These are phyloP conservation scores for Aphanocladium album DNA, from an alignment of 2,329 filamentous ascomycete genomes.

Conservation along the genomic window DNA sequence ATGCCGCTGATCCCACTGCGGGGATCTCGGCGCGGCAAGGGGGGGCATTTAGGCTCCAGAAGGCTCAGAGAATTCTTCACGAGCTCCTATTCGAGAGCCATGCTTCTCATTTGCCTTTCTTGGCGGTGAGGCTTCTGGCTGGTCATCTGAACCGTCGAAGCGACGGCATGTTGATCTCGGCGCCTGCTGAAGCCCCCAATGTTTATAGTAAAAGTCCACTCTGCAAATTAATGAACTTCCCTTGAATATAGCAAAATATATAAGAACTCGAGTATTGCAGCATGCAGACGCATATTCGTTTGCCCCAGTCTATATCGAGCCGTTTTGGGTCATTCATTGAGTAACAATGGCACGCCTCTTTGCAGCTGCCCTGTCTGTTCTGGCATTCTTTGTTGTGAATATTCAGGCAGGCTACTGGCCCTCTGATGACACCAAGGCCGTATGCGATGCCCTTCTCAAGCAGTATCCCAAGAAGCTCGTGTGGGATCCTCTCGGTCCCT, in stretches of 20 bases:
- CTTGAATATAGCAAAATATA: not conserved
- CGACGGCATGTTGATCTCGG: too few species aligned
- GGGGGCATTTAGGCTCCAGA: not conserved
- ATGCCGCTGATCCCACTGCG: not conserved
- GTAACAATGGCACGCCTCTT: not conserved
- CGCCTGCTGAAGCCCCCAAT: too few species aligned
- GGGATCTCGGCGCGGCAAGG: not conserved
- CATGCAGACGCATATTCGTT: not conserved
- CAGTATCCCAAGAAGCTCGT: conserved; percentile 14
- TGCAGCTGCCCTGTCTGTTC: not conserved
- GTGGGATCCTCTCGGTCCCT: conserved; percentile 16
- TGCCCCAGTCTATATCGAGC: not conserved
- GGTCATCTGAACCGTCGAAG: too few species aligned
- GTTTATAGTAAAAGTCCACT: too few species aligned
- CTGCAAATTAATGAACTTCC: not conserved
- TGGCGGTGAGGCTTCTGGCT: too few species aligned
- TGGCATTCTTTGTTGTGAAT: not conserved
- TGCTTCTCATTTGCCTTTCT: too few species aligned
- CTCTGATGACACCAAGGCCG: conserved; percentile 11
- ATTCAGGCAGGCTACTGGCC: not conserved
- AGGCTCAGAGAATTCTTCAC: not conserved
- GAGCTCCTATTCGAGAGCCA: not conserved
- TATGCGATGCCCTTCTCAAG: conserved; percentile 14
- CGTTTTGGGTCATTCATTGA: not conserved
- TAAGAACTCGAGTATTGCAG: conserved; percentile 3